Evolutionary conservation across 331 rosid genomes (phyloP).

Genomic region (Saraca asoca): DNA sequence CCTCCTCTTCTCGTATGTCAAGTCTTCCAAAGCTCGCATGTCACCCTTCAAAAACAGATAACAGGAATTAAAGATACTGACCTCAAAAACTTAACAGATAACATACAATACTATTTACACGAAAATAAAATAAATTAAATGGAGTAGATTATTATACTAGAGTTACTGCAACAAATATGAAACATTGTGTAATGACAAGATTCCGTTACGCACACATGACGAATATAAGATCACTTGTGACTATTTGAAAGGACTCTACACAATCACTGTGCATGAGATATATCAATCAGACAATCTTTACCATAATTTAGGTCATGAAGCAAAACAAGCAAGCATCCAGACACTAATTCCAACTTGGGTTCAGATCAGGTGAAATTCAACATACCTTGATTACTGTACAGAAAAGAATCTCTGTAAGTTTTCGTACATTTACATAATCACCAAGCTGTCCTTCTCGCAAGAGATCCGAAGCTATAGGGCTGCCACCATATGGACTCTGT

Average conservation of each 20-base stretch:
- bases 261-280: too few relatives aligned
- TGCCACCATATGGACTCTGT: constrained; percentile 98
- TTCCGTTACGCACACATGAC: too few relatives aligned
- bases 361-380: not conserved
- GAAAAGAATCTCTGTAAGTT: constrained; percentile 84
- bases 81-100: not conserved
- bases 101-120: not conserved
- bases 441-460: constrained; percentile 98
- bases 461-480: constrained; percentile 95
- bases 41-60: constrained; percentile 66
- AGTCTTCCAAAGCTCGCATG: constrained; percentile 91
- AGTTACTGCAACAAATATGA: too few relatives aligned
- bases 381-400: constrained; percentile 86
- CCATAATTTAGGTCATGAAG: not conserved
- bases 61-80: not conserved
- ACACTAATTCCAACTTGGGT: constrained; percentile 17
- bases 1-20: constrained; percentile 83
- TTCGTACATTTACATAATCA: constrained; percentile 88
- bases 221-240: too few relatives aligned
- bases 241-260: too few relatives aligned
- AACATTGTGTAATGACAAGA: too few relatives aligned
- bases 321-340: not conserved
- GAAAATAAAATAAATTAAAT: not conserved
- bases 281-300: too few relatives aligned
- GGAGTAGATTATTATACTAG: too few relatives aligned